These are phyloP conservation scores for Botrytis squamosa DNA, from an alignment of 2,329 filamentous ascomycete species.

Conservation along the genomic window DNA sequence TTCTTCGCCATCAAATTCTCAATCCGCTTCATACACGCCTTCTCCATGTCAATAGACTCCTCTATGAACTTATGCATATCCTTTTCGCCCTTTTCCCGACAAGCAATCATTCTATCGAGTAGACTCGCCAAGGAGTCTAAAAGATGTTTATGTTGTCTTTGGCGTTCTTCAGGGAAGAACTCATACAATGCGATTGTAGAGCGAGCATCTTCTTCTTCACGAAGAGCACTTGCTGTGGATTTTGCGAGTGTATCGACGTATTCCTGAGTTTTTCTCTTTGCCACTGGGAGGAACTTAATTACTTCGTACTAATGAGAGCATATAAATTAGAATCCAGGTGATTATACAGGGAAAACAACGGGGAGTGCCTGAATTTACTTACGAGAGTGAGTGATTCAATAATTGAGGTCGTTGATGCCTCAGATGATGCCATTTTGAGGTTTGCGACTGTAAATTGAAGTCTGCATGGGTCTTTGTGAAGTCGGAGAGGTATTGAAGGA, in stretches of 20 bases:
- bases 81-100: background rate
- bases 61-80: background rate
- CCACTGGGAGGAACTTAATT: background rate
- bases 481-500: background rate
- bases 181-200: background rate
- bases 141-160: background rate
- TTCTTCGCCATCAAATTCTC: background rate
- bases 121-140: rapidly evolving
- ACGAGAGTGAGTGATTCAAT: background rate
- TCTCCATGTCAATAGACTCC: background rate
- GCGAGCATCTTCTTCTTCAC: background rate
- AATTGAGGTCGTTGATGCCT: background rate
- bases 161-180: background rate
- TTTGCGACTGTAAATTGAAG: background rate
- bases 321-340: background rate
- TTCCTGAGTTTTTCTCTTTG: background rate
- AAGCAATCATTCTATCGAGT: background rate
- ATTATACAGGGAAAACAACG: background rate
- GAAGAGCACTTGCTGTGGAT: background rate
- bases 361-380: background rate
- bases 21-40: background rate
- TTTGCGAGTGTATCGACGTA: background rate
- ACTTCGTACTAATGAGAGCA: background rate
- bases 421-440: too few species aligned
- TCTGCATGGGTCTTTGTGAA: background rate